Conservation (phyloP, 768 basidiomycete genomes). For the Hericium alpestre region DNA sequence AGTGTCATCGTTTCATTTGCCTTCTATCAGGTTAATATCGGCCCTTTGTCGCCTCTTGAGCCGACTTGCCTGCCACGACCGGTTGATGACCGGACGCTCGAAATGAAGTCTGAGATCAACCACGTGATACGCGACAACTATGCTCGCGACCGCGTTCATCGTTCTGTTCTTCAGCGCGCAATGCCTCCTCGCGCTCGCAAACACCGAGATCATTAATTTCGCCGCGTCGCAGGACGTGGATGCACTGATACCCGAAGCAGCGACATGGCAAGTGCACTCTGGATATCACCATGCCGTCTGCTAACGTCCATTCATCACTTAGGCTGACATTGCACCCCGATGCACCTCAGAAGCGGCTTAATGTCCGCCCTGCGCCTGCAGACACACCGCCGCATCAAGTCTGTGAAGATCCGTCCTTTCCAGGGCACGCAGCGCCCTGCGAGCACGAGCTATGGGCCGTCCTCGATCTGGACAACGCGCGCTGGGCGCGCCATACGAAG, state of each 20-base stretch:
- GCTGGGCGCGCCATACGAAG: constrained; percentile 16
- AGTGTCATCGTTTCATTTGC: too few relatives aligned
- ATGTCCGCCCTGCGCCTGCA: neutral
- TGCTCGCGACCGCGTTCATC: neutral
- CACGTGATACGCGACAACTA: neutral
- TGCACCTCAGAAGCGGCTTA: constrained; percentile 12
- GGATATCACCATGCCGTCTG: neutral
- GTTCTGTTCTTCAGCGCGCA: neutral
- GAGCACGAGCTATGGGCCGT: constrained; percentile 22
- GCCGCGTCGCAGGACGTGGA: constrained; percentile 20
- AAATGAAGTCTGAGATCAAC: neutral
- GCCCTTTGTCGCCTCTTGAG: too few relatives aligned
- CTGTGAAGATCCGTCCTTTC: constrained; percentile 20
- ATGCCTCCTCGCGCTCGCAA: constrained; percentile 22
- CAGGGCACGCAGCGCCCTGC: constrained; percentile 6
- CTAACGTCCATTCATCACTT: neutral
- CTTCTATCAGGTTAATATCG: too few relatives aligned
- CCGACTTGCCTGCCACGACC: too few relatives aligned
- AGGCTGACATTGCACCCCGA: neutral
- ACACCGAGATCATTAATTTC: constrained; percentile 63
- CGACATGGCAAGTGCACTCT: constrained; percentile 15
- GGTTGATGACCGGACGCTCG: neutral
- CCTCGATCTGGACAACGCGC: constrained; percentile 19
- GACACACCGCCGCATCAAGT: constrained; percentile 18
- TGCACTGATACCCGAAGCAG: constrained; percentile 17